Evolutionary conservation across 2,329 filamentous ascomycete species (phyloP), one percentile per base, ranked within the genome.

Genomic region (Neophaeococcomyces mojaviensis): DNA sequence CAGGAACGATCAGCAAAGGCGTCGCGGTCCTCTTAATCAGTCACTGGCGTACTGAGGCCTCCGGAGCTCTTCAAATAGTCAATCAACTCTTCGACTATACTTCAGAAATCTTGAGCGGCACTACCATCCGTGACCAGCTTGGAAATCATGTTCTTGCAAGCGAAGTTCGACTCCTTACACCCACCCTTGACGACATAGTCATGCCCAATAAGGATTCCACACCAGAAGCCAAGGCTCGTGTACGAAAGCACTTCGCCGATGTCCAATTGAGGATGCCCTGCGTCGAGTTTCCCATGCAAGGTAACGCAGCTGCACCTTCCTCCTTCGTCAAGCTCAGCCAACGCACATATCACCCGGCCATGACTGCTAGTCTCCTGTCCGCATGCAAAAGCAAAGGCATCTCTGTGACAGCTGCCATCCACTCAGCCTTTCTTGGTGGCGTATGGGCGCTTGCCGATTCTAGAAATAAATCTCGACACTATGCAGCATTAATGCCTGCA

Each of bases 31-130:
- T 51, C 3, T 46, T 42, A 30, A 46, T 51, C 30, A 48, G 46
- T 35, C 49, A 51, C 22, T 51, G 49, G 49, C 41, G 46, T 12
- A 51, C 46, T 20, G 46, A 51, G 26, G 49, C 49, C 30, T 22
- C 49, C 9, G 49, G 49, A 13, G 46, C 42, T 12, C 49, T 43
- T 37, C 44, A 48, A 30, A 40, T 49, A 5, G 13, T 51, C 19
- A 37, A 48, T 41, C 40, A 49, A 13, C 1, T 51, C 6, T 42
- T 51, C 20, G 40, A 40, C 20, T 49, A 45, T 34, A 41, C 46
- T 2, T 33, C 30, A 15, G 49, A 51, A 12, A 16, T 51, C 18
- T 15, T 51, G 12, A 8, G 16, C 13, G 40, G 36, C 15, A 44
- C 30, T 2, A 12, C 31, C 16, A 49, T 41, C 6, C n/a, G 20